Conservation (phyloP, 805 yeast genomes). For the Candida qinlingensis region DNA sequence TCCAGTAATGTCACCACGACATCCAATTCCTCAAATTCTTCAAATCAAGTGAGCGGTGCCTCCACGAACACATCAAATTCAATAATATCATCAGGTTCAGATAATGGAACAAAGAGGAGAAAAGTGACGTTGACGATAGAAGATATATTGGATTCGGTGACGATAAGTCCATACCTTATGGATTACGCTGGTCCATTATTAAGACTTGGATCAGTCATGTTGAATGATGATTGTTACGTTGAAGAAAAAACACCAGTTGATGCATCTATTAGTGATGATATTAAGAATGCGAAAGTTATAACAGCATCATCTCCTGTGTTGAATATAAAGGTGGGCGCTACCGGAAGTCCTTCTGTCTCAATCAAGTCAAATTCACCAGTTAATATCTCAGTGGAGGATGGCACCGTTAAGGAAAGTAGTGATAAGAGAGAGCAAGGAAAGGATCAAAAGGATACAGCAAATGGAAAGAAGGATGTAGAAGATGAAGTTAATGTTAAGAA, state of each 20-base stretch:
- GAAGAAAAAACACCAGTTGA: slow-evolving; percentile 22
- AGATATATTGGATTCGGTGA: slow-evolving; percentile 61
- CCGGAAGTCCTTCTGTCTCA: too few relatives aligned
- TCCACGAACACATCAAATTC: too few relatives aligned
- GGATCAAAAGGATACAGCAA: neutral
- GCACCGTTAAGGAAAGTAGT: neutral
- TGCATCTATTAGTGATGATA: slow-evolving; percentile 1
- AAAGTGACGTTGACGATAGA: slow-evolving; percentile 52
- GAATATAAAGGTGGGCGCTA: neutral
- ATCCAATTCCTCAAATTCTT: too few relatives aligned
- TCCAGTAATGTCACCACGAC: too few relatives aligned
- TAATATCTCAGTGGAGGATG: neutral
- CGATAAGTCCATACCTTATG: slow-evolving; percentile 57
- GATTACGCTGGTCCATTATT: slow-evolving; percentile 62
- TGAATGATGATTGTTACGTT: slow-evolving; percentile 45
- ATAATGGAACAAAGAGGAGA: slow-evolving; percentile 11
- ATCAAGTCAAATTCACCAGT: too few relatives aligned
- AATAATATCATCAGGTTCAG: too few relatives aligned
- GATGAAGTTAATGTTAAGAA: slow-evolving; percentile 4
- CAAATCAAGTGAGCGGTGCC: too few relatives aligned
- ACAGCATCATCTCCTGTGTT: neutral
- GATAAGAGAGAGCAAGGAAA: neutral
- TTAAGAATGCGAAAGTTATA: neutral
- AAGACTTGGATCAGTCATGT: slow-evolving; percentile 41
- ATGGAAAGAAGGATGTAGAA: slow-evolving; percentile 21